phyloP scores from a whole-genome alignment of 2,329 filamentous ascomycete species.

The Phaeosphaeriaceae sp. region DNA sequence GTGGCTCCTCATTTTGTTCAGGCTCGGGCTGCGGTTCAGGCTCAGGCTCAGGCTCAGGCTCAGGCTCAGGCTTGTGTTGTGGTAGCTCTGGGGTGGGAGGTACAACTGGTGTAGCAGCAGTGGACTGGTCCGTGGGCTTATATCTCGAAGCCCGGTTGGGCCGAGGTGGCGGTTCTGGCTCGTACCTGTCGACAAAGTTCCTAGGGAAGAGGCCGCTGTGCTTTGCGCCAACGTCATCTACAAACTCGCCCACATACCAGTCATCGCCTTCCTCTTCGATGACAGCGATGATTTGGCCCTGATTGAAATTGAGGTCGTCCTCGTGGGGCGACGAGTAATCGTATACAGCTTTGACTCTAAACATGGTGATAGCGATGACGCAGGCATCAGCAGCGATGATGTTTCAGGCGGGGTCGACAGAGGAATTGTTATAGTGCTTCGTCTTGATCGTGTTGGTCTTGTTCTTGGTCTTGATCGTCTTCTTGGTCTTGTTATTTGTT shows the following conservation, averaged over 20 bases:
- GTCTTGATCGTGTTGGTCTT: too few relatives aligned
- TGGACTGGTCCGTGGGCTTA: slow-evolving; percentile 43
- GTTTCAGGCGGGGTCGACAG: too few relatives aligned
- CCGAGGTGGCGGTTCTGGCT: slow-evolving; percentile 86
- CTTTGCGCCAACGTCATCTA: slow-evolving; percentile 74
- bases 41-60: slow-evolving; percentile 33
- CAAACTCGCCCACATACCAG: slow-evolving; percentile 91
- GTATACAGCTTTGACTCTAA: slow-evolving; percentile 95
- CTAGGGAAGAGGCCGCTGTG: slow-evolving; percentile 89
- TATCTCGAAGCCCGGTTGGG: slow-evolving; percentile 72
- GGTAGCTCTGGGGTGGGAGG: slow-evolving; percentile 36
- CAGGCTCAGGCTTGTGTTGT: slow-evolving; percentile 34
- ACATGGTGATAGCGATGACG: slow-evolving; percentile 51
- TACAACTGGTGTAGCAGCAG: slow-evolving; percentile 27
- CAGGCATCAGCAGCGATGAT: slow-evolving; percentile 21
- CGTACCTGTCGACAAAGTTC: slow-evolving; percentile 97
- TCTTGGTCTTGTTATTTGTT: too few relatives aligned
- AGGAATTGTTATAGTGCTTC: too few relatives aligned
- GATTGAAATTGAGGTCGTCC: slow-evolving; percentile 87
- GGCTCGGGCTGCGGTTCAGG: slow-evolving; percentile 43
- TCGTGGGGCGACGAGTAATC: slow-evolving; percentile 93
- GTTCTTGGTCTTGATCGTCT: too few relatives aligned
- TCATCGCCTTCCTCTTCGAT: slow-evolving; percentile 91
- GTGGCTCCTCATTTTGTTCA: slow-evolving; percentile 31
- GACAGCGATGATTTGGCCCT: slow-evolving; percentile 91